Evolutionary conservation across 495 filamentous ascomycete genomes (phyloP), one percentile per base, ranked within the genome.

Genomic region (Penicillium crystallinum): DNA sequence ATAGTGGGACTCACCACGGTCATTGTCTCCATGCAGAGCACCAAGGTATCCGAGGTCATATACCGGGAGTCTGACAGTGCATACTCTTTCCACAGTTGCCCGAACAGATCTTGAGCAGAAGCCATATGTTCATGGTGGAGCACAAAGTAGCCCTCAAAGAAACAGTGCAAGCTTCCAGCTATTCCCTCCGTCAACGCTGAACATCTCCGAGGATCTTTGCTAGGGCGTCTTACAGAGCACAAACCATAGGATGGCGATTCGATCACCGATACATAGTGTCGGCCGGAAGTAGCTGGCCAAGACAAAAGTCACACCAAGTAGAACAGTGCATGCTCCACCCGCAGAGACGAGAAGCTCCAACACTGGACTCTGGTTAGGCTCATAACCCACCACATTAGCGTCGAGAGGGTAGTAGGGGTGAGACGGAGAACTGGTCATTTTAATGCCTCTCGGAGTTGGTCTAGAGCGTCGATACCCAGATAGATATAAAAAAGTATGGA

Each of bases 81-180:
- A 73, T 95, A 95, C 63, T 95, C 89, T 61, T 93, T 95, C 89
- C 89, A 95, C 31, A 93, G 68, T 68, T 93, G 88, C 0, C 85
- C 86, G 36, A 90, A 82, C 0, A 91, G 60, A 54, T 83, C 79
- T 64, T 83, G 80, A 40, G 69, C 71, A 10, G 72, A 68, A 3
- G 71, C 80, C 77, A 87, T 82, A 29, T 63, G 70, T 18, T 71
- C 67, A 70, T 85, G 84, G 63, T 90, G 82, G 52, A 80, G 63
- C 58, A 85, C 79, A 57, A 86, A 92, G 66, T 90, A 92, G n/a
- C 89, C 87, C 72, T 95, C 89, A 60, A 95, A 92, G 61, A 90
- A 82, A 43, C 86, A 79, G 64, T 95, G 89, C 17, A 92, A 75
- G 39, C 60, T 76, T 17, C 84, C 84, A 45, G 73, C 85, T 90